Percentiles rank a stretch among this genome's conserved stretches.
Conservation (phyloP, 2,329 filamentous ascomycete genomes). For the Aspergillus neoniger region DNA sequence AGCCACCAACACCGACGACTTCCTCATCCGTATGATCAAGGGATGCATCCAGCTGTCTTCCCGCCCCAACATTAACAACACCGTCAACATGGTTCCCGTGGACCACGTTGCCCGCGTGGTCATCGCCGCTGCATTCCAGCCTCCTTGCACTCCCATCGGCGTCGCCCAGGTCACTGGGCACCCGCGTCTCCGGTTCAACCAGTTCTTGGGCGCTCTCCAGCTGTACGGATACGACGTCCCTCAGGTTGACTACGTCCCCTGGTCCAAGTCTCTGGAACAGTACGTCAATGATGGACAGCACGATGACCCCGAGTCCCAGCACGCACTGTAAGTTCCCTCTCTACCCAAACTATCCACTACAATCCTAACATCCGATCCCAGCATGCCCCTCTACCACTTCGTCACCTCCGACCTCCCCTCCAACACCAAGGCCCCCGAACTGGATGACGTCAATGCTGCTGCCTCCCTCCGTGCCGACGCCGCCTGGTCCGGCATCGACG, state of each 20-base stretch:
- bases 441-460: constrained; percentile 71
- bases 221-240: constrained; percentile 72
- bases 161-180: constrained; percentile 80
- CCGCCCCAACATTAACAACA: constrained; percentile 78
- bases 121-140: constrained; percentile 70
- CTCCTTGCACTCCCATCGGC: constrained; percentile 54
- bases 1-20: constrained; percentile 78
- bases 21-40: constrained; percentile 82
- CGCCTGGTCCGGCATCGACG: constrained; percentile 59
- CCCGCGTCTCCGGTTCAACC: constrained; percentile 74
- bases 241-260: constrained; percentile 66
- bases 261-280: constrained; percentile 67
- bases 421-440: constrained; percentile 69
- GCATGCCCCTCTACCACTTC: constrained; percentile 73
- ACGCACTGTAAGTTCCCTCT: constrained; percentile 58
- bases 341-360: neutral
- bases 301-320: constrained; percentile 62
- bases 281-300: constrained; percentile 63
- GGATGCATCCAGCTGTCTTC: constrained; percentile 77
- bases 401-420: constrained; percentile 69
- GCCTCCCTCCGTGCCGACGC: constrained; percentile 65
- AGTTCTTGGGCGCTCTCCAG: constrained; percentile 71
- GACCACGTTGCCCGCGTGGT: constrained; percentile 80
- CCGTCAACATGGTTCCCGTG: constrained; percentile 86
- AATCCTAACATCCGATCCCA: constrained; percentile 21